Conservation (phyloP, 225 moss, liverwort and hornwort species). For the Bryoerythrophyllum caledonicum region DNA sequence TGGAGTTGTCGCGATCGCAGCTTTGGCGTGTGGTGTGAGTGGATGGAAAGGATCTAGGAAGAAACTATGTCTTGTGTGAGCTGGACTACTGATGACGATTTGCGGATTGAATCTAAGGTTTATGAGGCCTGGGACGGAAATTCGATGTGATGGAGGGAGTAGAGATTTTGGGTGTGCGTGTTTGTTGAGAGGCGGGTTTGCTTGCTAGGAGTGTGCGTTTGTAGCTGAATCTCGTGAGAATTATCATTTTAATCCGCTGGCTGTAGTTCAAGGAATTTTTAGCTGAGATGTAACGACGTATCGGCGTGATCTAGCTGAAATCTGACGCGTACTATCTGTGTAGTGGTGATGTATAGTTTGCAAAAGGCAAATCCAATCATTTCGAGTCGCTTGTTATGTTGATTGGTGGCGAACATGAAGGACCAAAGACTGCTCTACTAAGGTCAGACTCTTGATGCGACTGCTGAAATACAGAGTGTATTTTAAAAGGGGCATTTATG, state of each 20-base stretch:
- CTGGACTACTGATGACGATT: background rate
- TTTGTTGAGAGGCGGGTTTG: background rate
- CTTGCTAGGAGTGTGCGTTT: background rate
- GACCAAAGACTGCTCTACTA: background rate
- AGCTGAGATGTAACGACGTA: background rate
- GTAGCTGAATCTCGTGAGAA: background rate
- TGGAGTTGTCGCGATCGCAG: background rate
- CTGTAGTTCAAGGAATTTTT: background rate
- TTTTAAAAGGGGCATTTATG: background rate
- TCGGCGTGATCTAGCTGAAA: background rate
- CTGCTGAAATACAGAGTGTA: slow-evolving; percentile 13
- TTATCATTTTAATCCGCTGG: background rate
- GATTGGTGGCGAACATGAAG: slow-evolving; percentile 19
- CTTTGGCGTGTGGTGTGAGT: background rate
- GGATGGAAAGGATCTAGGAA: background rate
- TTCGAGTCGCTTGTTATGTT: background rate
- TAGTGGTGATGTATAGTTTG: slow-evolving; percentile 11
- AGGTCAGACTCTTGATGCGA: slow-evolving; percentile 12
- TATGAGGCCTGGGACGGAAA: background rate
- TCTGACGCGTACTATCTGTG: slow-evolving; percentile 10
- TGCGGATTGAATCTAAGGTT: background rate
- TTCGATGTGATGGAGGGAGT: background rate
- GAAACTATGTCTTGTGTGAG: background rate
- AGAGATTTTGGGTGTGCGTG: background rate
- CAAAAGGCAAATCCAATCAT: slow-evolving; percentile 9